phyloP scores from a whole-genome alignment of 306 rosid species.

The Casuarina equisetifolia region DNA sequence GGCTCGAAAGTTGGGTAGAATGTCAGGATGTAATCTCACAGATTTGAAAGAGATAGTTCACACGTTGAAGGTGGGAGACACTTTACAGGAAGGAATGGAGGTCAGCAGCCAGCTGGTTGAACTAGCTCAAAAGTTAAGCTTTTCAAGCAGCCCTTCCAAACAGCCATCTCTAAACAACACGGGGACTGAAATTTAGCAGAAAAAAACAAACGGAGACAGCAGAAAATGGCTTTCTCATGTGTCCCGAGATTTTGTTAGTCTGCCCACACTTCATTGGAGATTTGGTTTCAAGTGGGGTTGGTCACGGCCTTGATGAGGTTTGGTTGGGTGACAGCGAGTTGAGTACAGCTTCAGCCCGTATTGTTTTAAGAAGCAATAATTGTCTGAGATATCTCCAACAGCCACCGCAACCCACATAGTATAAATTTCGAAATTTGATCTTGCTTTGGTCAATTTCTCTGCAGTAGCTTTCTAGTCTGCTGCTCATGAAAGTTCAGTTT shows the following conservation, averaged over 20 bases:
- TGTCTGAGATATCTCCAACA: neutral
- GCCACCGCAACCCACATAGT: neutral
- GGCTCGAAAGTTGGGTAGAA: conserved; percentile 39
- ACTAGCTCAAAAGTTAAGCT: conserved; percentile 32
- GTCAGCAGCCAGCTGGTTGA: conserved; percentile 34
- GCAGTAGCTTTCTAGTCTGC: neutral
- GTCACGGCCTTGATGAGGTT: neutral
- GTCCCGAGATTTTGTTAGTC: neutral
- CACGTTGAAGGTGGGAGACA: conserved; percentile 42
- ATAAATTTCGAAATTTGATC: too few relatives aligned
- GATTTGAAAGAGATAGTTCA: conserved; percentile 71
- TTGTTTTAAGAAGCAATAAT: neutral
- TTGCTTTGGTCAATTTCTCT: neutral
- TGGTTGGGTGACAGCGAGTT: neutral
- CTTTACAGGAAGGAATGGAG: conserved; percentile 35
- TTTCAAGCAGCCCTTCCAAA: conserved; percentile 21
- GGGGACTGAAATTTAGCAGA: conserved; percentile 9
- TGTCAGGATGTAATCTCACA: conserved; percentile 63
- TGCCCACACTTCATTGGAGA: neutral
- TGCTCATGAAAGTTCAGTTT: neutral
- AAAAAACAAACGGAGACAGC: conserved; percentile 10
- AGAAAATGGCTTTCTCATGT: conserved; percentile 11
- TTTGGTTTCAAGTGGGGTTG: neutral
- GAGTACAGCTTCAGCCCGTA: neutral
- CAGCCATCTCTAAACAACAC: neutral